phyloP scores from a whole-genome alignment of 2,329 filamentous ascomycete genomes.

The Phaeophleospora eucalypticola region DNA sequence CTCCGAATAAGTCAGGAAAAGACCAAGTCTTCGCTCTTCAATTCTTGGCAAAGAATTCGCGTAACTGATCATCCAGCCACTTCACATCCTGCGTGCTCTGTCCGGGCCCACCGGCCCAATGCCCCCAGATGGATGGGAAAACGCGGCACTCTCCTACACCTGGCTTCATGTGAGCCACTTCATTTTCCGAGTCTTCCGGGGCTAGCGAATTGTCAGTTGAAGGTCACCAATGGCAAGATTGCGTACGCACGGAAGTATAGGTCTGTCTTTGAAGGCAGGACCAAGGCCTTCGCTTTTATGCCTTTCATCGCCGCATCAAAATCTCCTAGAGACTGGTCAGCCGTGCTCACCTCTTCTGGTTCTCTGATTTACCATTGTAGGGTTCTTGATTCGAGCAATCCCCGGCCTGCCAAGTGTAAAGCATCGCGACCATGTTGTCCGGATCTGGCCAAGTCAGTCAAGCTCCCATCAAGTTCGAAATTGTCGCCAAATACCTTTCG shows the following conservation, averaged over 20 bases:
- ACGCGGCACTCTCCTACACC: not conserved
- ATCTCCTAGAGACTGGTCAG: constrained; percentile 29
- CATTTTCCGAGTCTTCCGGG: constrained; percentile 72
- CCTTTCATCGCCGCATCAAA: constrained; percentile 54
- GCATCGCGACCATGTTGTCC: constrained; percentile 70
- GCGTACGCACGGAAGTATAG: constrained; percentile 65
- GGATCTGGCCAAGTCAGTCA: constrained; percentile 49
- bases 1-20: too few species aligned
- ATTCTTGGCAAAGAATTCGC: constrained; percentile 45
- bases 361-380: constrained; percentile 48
- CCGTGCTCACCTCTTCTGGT: not conserved
- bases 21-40: constrained; percentile 5
- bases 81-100: constrained; percentile 66
- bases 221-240: constrained; percentile 3
- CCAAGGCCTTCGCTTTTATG: constrained; percentile 69
- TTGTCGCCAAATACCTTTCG: constrained; percentile 48
- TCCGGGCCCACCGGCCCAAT: constrained; percentile 60
- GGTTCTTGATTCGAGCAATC: constrained; percentile 66
- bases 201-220: constrained; percentile 32
- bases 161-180: constrained; percentile 61
- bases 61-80: constrained; percentile 65
- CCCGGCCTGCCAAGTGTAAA: constrained; percentile 73
- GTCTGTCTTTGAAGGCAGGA: constrained; percentile 69
- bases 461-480: not conserved
- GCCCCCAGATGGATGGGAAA: constrained; percentile 57